phyloP scores from a whole-genome alignment of 805 yeast genomes.

The Brettanomyces bruxellensis region DNA sequence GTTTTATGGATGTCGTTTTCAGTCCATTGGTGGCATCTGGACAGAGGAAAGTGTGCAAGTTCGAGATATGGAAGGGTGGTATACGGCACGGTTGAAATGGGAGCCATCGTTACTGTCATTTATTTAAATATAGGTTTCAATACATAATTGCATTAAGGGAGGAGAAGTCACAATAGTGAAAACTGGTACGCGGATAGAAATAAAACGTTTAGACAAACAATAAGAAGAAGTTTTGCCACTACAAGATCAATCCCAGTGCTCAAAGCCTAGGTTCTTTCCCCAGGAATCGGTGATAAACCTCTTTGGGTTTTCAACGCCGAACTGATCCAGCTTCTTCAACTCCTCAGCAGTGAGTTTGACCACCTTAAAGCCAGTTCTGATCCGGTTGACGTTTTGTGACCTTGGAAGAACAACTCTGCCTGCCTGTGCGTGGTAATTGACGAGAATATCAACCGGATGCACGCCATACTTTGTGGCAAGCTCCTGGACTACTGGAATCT shows the following conservation, averaged over 20 bases:
- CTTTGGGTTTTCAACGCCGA: conserved; percentile 24
- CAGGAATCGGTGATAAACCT: conserved; percentile 22
- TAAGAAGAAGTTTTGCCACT: not conserved
- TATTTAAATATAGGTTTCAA: not conserved
- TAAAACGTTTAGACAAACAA: no score
- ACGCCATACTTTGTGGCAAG: conserved; percentile 50
- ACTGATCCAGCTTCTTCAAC: conserved; percentile 19
- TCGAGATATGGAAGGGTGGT: conserved; percentile 32
- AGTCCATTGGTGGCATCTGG: conserved; percentile 18
- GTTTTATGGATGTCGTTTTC: conserved; percentile 21
- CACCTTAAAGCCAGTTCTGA: conserved; percentile 29
- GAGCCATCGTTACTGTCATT: no score
- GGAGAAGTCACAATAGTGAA: no score
- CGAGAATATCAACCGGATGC: conserved; percentile 45
- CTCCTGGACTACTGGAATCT: conserved; percentile 37
- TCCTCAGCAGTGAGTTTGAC: conserved; percentile 32
- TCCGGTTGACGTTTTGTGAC: conserved; percentile 60
- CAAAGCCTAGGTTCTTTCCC: conserved; percentile 27
- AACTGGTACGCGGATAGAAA: no score
- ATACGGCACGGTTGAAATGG: conserved; percentile 14
- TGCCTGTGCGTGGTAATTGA: conserved; percentile 54
- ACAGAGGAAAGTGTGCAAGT: conserved; percentile 11
- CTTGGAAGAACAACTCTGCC: conserved; percentile 62
- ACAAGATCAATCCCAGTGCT: conserved; percentile 16
- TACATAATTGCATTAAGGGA: not conserved